Evolutionary conservation across 768 basidiomycete genomes (phyloP).

Genomic region (Clavaria fumosa): DNA sequence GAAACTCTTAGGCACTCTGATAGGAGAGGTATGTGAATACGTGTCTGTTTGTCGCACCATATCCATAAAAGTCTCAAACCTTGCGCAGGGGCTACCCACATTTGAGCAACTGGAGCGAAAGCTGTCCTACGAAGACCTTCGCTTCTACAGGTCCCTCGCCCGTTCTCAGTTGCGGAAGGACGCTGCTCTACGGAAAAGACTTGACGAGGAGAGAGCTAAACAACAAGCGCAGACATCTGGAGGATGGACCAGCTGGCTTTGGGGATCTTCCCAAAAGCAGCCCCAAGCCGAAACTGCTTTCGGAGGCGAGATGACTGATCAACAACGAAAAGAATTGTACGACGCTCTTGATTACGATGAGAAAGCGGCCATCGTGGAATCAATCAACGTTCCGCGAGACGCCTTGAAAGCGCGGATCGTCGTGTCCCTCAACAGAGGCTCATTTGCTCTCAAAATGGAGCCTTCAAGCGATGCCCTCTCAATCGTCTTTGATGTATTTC

Average conservation of each 20-base stretch:
- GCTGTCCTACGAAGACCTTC: constrained; percentile 85
- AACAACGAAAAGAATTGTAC: constrained; percentile 82
- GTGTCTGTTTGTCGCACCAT: constrained; percentile 1
- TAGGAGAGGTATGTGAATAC: constrained; percentile 33
- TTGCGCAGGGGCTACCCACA: constrained; percentile 30
- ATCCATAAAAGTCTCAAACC: not conserved
- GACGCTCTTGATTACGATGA: constrained; percentile 88
- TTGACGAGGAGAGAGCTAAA: constrained; percentile 47
- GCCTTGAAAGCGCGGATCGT: constrained; percentile 62
- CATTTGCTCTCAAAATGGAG: constrained; percentile 67
- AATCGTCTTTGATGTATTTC: constrained; percentile 74
- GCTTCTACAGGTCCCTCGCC: constrained; percentile 93
- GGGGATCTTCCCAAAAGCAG: constrained; percentile 40
- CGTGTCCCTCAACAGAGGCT: constrained; percentile 74
- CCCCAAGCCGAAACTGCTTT: constrained; percentile 35
- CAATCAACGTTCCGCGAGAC: constrained; percentile 61
- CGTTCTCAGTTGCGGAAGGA: constrained; percentile 82
- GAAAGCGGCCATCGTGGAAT: constrained; percentile 52
- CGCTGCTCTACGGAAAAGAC: constrained; percentile 46
- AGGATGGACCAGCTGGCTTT: constrained; percentile 66
- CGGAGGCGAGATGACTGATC: constrained; percentile 64
- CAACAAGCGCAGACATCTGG: constrained; percentile 33
- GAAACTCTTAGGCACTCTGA: constrained; percentile 39
- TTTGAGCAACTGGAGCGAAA: constrained; percentile 64
- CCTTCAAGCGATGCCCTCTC: constrained; percentile 56